A percentile compares a stretch with the other conserved stretches of the same genome.
These are phyloP conservation scores for Corchorus olitorius DNA, from an alignment of 345 rosid genomes.

Conservation along the genomic window DNA sequence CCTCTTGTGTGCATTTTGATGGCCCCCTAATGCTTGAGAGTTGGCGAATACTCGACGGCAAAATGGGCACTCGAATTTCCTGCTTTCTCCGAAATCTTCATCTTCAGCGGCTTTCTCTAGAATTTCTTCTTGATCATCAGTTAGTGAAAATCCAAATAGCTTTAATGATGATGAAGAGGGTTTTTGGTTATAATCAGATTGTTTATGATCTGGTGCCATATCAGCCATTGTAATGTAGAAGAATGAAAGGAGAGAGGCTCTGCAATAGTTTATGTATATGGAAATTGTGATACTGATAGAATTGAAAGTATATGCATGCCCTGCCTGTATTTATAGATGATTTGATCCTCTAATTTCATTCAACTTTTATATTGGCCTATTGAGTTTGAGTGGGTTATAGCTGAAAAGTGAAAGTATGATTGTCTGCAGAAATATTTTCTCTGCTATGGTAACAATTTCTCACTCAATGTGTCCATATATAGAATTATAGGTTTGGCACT, in stretches of 20 bases:
- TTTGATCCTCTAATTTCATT: background rate
- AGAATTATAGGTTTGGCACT: background rate
- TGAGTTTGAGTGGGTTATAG: constrained; percentile 12
- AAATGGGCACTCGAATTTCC: constrained; percentile 58
- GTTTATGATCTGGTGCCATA: constrained; percentile 16
- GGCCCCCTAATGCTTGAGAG: constrained; percentile 68
- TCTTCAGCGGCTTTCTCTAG: constrained; percentile 22
- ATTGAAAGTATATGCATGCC: background rate
- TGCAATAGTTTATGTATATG: background rate
- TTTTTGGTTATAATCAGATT: constrained; percentile 20
- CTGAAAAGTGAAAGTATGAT: background rate
- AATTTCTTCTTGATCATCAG: constrained; percentile 23
- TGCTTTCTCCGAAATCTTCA: constrained; percentile 22
- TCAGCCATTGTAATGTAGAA: constrained; percentile 13
- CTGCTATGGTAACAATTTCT: constrained; percentile 8
- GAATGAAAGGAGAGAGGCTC: background rate
- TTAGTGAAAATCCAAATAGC: constrained; percentile 47
- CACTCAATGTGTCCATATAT: background rate
- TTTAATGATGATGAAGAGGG: constrained; percentile 30
- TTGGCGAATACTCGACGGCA: constrained; percentile 56
- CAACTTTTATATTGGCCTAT: background rate
- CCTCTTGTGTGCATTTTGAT: constrained; percentile 66
- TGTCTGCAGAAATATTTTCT: constrained; percentile 9
- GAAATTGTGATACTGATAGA: background rate
- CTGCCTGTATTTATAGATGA: constrained; percentile 15